Evolutionary conservation across 257 asterid genomes (phyloP).

Genomic region (Jacaranda mimosifolia): DNA sequence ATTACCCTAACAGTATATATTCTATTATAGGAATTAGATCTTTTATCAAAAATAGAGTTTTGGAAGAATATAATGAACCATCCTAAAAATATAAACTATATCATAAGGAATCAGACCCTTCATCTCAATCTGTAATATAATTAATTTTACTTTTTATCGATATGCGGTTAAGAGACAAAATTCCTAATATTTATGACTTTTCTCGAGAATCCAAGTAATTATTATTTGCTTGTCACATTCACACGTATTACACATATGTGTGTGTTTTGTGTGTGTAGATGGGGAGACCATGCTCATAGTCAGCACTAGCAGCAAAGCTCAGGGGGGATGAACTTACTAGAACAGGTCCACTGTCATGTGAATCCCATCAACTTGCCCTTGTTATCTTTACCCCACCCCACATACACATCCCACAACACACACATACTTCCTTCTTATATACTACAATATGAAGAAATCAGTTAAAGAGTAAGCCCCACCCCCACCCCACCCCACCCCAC

Average conservation of each 20-base stretch:
- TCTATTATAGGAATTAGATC: too few species aligned
- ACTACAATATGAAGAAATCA: background rate
- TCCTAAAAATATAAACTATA: too few species aligned
- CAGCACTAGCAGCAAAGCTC: constrained; percentile 48
- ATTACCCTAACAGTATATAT: too few species aligned
- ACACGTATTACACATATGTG: background rate
- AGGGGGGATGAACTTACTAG: constrained; percentile 77
- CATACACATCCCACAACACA: constrained; percentile 55
- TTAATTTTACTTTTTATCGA: too few species aligned
- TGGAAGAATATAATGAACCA: too few species aligned
- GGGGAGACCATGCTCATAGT: constrained; percentile 49
- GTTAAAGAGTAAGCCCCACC: background rate
- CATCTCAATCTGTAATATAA: too few species aligned
- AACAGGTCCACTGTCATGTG: constrained; percentile 79
- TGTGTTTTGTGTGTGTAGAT: background rate
- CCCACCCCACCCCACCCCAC: too few species aligned
- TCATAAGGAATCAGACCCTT: too few species aligned
- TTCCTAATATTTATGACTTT: too few species aligned
- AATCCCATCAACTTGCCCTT: constrained; percentile 57
- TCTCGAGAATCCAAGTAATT: too few species aligned
- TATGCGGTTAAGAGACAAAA: too few species aligned
- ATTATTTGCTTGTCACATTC: background rate
- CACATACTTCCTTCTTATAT: constrained; percentile 33
- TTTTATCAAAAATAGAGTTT: too few species aligned
- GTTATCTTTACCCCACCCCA: constrained; percentile 54